Evolutionary conservation across 768 basidiomycete genomes (phyloP).

Genomic region (Pholiota molesta): DNA sequence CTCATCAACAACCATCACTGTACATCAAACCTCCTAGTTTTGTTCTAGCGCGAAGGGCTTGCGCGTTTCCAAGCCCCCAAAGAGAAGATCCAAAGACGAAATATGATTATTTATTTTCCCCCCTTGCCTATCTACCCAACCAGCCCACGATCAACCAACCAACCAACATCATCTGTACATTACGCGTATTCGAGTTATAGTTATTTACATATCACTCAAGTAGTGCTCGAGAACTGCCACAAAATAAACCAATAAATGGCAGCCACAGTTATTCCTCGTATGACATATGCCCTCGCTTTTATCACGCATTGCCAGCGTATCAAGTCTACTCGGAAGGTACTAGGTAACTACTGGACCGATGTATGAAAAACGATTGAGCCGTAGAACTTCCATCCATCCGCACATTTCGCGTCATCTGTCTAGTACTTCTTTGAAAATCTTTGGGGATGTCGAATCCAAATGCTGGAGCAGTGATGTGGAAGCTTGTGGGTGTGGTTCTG

Average conservation of each 20-base stretch:
- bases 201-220: conserved; percentile 18
- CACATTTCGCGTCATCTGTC: neutral
- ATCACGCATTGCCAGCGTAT: no score
- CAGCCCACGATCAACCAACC: neutral
- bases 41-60: conserved; percentile 39
- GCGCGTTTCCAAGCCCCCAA: conserved; percentile 38
- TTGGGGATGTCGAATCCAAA: neutral
- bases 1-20: conserved; percentile 12
- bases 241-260: conserved; percentile 4
- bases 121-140: conserved; percentile 4
- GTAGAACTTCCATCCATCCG: no score
- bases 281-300: no score
- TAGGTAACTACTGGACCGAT: no score
- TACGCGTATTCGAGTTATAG: conserved; percentile 21
- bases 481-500: neutral
- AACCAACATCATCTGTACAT: conserved; percentile 9
- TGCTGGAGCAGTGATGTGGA: neutral
- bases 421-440: neutral
- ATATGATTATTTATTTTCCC: conserved; percentile 15
- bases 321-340: no score
- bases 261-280: conserved; percentile 1
- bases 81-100: conserved; percentile 27
- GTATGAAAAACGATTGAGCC: no score
- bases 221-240: conserved; percentile 9
- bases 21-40: conserved; percentile 18